Base-by-base conservation (phyloP, 176 grass and related monocot genomes). In the Alopecurus myosuroides region DNA sequence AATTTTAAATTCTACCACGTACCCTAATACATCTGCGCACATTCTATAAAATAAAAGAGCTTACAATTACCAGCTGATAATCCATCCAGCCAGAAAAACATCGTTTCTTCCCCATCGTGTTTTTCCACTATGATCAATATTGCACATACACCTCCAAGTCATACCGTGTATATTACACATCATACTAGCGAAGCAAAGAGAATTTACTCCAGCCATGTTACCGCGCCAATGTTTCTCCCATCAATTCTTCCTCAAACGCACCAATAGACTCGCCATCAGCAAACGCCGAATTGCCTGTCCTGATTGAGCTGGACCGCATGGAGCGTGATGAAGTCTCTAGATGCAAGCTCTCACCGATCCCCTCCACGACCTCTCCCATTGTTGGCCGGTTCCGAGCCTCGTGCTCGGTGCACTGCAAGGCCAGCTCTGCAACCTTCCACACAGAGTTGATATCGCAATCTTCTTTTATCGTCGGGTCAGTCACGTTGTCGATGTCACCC, bases 351-450 rank as follows among this genome's bases (percentile, higher is more conserved):
- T 84, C 83, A 46, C 64, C 41, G 4, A 85, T 62, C 3, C 36
- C 62, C 23, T 41, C 49, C 62, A 69, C 74, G 20, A 85, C 35
- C 10, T 78, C 74, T 20, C 61, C 53, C 83, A 85, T 85, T 19
- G 83, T 77, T 41, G 83, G 83, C 6, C 83, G 48, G 28, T 57
- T 23, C 34, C 34, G n/a, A 2, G 5, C 35, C 6, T 17, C 4
- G 5, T 1, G 74, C 75, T 58, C 49, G 1, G 19, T 78, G 83
- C 83, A 85, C 10, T 33, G 63, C 25, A 85, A 62, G 3, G 74
- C 62, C 25, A 78, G 20, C n/a, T 85, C 84, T 33, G 28, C 76
- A 29, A 73, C 52, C 68, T 79, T 86, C 84, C 74, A 35, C 13
- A 70, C 63, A 18, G 75, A 85, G 75, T 79, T 72, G 20, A 80